phyloP scores from a whole-genome alignment of 2,329 filamentous ascomycete species.

The Cylindrodendrum hubeiense region DNA sequence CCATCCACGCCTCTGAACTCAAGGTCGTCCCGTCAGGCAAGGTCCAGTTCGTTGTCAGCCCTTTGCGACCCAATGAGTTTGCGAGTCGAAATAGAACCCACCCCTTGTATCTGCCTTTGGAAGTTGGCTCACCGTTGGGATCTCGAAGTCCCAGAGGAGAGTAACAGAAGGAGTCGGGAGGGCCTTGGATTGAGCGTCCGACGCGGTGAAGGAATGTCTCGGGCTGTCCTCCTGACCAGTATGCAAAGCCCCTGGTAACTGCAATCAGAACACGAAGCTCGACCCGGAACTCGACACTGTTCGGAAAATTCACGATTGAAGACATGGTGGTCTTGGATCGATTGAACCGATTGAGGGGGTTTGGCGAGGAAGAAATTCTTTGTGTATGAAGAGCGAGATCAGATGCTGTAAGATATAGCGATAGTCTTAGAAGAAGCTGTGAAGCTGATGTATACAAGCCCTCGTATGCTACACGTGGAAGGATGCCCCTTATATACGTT shows the following conservation, averaged over 20 bases:
- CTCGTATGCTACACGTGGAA: too few relatives aligned
- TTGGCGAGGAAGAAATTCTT: neutral
- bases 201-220: neutral
- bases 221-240: too few relatives aligned
- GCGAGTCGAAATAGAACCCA: slow-evolving; percentile 6
- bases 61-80: neutral
- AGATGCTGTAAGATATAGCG: neutral
- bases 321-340: neutral
- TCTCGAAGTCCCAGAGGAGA: neutral
- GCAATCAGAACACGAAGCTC: slow-evolving; percentile 9
- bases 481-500: too few relatives aligned
- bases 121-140: neutral
- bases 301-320: neutral
- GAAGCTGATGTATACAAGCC: too few relatives aligned
- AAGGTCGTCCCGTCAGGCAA: neutral
- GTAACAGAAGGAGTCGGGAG: neutral
- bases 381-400: neutral
- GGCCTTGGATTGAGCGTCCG: neutral
- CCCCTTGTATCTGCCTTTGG: neutral
- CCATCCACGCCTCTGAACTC: neutral
- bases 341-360: neutral
- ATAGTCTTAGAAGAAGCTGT: neutral
- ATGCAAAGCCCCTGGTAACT: neutral
- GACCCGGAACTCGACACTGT: slow-evolving; percentile 5
- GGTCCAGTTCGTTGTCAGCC: slow-evolving; percentile 5